Base-by-base conservation (phyloP, 176 grass and related monocot genomes). In the Lolium multiflorum region DNA sequence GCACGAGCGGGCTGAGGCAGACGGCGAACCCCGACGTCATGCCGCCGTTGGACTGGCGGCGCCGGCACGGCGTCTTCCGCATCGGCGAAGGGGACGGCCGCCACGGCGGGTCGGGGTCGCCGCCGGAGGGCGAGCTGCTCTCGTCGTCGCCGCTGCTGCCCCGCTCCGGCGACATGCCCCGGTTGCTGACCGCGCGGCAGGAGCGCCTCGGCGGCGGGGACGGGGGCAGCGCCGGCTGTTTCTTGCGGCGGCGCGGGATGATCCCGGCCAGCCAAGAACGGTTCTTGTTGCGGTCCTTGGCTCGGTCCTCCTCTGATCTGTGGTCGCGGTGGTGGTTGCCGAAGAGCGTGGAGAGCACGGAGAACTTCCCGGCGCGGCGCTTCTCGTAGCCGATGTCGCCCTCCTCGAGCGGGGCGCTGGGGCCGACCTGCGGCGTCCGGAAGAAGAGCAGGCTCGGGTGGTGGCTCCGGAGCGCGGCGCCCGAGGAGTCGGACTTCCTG, bases 1-100 rank as follows among this genome's bases (percentile, higher is more conserved):
- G 69, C 74, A 98, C 89, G 4, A 95, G 95, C 67, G 95, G 95
- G 81, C 95, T 98, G 79, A 98, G 89, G 87, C 91, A 98, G 67
- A 95, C 83, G 17, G 91, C 85, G 48, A 95, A 89, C 6, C 94
- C 94, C 9, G 92, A 85, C 6, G 85, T 75, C 85, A 87, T 68
- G 59, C 14, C 71, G 58, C 10, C 71, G 58, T 3, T 89, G 4
- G 67, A 26, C 74, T 85, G 88, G 13, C 80, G 89, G 17, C 74
- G 86, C 72, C 84, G 76, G 67, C 87, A 70, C 22, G 79, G 83
- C 1, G 74, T 83, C 52, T 31, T 83, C 82, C 88, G 92, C 91
- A 96, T 88, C 74, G 94, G 84, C 1, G 96, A 89, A 25, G 92
- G 93, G 6, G 88, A 81, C 12, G 96, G 94, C 12, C 71, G 86